These are phyloP conservation scores for Dicorynia guianensis DNA, from an alignment of 306 rosid genomes.

Conservation along the genomic window DNA sequence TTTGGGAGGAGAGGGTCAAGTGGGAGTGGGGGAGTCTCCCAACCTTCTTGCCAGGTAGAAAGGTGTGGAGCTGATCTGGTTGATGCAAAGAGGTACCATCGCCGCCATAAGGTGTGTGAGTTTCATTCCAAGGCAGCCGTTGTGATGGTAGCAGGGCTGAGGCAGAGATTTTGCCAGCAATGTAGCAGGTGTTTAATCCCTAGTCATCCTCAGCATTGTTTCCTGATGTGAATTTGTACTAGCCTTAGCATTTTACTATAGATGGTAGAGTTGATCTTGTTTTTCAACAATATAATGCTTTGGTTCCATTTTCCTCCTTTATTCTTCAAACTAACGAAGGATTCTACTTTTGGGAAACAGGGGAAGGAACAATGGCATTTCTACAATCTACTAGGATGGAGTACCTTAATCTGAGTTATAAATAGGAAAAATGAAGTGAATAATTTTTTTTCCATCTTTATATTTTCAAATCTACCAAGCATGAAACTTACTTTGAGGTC, in stretches of 20 bases:
- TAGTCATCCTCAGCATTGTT: conserved; percentile 24
- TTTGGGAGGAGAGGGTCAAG: conserved; percentile 54
- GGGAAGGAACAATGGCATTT: not conserved
- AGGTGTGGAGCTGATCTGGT: conserved; percentile 75
- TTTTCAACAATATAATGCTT: not conserved
- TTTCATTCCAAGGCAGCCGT: conserved; percentile 80
- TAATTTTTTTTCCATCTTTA: no score
- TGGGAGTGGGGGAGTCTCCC: conserved; percentile 56
- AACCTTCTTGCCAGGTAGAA: conserved; percentile 80
- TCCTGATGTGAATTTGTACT: conserved; percentile 1
- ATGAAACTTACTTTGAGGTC: no score
- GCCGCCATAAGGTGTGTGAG: conserved; percentile 98
- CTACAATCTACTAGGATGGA: not conserved
- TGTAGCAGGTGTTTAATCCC: conserved; percentile 82
- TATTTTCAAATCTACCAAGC: no score
- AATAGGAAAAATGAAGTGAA: not conserved
- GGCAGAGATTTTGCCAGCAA: conserved; percentile 97
- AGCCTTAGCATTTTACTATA: conserved; percentile 20
- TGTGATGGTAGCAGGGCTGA: conserved; percentile 73
- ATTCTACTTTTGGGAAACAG: not conserved
- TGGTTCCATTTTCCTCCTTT: not conserved
- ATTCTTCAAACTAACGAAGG: conserved; percentile 10
- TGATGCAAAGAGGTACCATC: conserved; percentile 84
- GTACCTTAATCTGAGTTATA: not conserved
- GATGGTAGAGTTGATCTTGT: conserved; percentile 18